phyloP scores from a whole-genome alignment of 169 alveolate genomes.

The Babesia microti region DNA sequence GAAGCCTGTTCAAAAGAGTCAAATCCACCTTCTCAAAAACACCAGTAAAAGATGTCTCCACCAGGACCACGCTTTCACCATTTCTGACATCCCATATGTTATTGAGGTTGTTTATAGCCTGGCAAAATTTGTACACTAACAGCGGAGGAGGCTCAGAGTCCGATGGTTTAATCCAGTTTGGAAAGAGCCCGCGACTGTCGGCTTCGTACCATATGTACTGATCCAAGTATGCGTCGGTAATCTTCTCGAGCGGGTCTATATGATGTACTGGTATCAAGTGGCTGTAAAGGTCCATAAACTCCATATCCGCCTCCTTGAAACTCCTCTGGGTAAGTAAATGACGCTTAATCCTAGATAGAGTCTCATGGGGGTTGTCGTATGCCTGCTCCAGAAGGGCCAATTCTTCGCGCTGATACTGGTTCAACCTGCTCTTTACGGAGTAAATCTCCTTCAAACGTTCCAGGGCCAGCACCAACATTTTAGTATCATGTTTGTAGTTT shows the following conservation, averaged over 20 bases:
- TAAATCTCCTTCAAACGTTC: constrained; percentile 98
- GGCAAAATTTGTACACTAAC: constrained; percentile 95
- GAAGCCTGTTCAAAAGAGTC: constrained; percentile 90
- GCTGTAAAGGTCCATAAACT: constrained; percentile 96
- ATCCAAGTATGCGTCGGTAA: constrained; percentile 99
- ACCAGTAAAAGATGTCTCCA: constrained; percentile 76
- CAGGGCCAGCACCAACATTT: constrained; percentile 90
- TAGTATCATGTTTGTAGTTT: constrained; percentile 99
- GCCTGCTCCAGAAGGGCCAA: constrained; percentile 98
- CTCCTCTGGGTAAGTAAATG: constrained; percentile 97
- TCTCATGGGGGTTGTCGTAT: constrained; percentile 99
- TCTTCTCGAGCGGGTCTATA: constrained; percentile 99
- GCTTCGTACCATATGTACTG: constrained; percentile 99
- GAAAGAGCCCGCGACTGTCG: constrained; percentile 93
- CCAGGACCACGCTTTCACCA: constrained; percentile 85
- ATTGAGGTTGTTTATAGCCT: constrained; percentile 96
- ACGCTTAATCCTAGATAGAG: constrained; percentile 96
- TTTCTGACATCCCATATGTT: constrained; percentile 95
- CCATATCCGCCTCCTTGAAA: constrained; percentile 96
- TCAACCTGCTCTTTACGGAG: constrained; percentile 88
- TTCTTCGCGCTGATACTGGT: constrained; percentile 98
- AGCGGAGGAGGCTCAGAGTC: constrained; percentile 99
- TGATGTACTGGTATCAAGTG: constrained; percentile 99
- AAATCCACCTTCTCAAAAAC: constrained; percentile 95
- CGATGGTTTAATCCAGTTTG: constrained; percentile 99